Evolutionary conservation across 495 filamentous ascomycete genomes (phyloP), one percentile per base, ranked within the genome.

Genomic region (Penicillium macrosclerotiorum): DNA sequence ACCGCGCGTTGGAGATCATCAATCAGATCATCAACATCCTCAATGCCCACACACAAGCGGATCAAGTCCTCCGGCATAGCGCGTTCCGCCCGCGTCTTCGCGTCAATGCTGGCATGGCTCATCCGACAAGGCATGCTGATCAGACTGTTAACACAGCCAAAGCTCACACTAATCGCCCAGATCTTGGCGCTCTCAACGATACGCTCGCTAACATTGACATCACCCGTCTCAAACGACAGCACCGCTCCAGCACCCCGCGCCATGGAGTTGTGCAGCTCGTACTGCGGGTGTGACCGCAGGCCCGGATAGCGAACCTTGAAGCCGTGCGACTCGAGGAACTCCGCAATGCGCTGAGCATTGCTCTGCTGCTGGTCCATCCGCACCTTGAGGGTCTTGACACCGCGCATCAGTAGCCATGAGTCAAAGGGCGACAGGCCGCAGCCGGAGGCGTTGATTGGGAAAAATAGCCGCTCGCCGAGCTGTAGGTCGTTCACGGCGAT

Each of bases 41-140:
- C 93, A 63, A 98, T 98, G 20, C 93, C 93, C 25, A 98, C 90
- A 66, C 93, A 98, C 48, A 98, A 66, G 42, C 93, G 74, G 46
- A 98, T 96, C 32, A 98, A 82, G 68, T 98, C 93, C 69, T 98
- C 93, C 13, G 93, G 93, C 80, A 98, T 84, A 38, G 85, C 82
- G 52, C 93, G 77, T 70, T 98, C 92, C 60, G 79, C 71, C 55
- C 93, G 76, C 45, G 91, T 96, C 75, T 93, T 92, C 48, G 86
- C 87, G 65, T 97, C 94, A 64, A 98, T 98, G 62, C 90, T 96
- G 16, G 93, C 93, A 72, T 98, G 93, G 67, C 94, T 97, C 93
- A 98, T 98, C 48, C 88, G 89, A 59, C 93, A 98, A 8, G 93
- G 93, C 93, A 98, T 95, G 69, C 90, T 95, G 67, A 98, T 98